A percentile compares a stretch with the other conserved stretches of the same genome.
phyloP scores from a whole-genome alignment of 768 basidiomycete species.

The Rubroboletus satanas region DNA sequence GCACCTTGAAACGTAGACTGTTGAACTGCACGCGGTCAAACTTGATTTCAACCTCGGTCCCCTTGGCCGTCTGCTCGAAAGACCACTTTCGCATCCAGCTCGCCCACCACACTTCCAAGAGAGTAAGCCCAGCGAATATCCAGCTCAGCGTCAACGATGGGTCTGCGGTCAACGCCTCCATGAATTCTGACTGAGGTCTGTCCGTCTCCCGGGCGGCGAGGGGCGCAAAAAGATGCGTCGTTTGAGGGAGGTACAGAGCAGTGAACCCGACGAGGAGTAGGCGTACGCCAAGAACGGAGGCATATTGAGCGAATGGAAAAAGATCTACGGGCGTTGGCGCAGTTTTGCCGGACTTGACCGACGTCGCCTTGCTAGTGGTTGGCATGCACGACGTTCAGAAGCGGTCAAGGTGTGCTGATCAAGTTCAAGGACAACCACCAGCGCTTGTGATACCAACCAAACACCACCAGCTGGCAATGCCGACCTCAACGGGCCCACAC shows the following conservation, averaged over 20 bases:
- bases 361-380: background rate
- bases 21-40: slow-evolving; percentile 41
- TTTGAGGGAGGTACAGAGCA: slow-evolving; percentile 68
- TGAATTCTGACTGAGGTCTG: slow-evolving; percentile 67
- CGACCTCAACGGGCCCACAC: background rate
- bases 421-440: background rate
- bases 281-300: slow-evolving; percentile 65
- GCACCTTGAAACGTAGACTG: slow-evolving; percentile 37
- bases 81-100: slow-evolving; percentile 61
- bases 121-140: slow-evolving; percentile 47
- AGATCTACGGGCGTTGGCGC: slow-evolving; percentile 7
- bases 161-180: slow-evolving; percentile 59
- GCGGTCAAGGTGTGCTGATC: background rate
- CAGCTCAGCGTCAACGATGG: slow-evolving; percentile 58
- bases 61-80: slow-evolving; percentile 39
- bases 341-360: background rate
- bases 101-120: slow-evolving; percentile 71
- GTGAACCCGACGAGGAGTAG: slow-evolving; percentile 61
- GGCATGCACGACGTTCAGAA: background rate
- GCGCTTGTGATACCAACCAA: background rate
- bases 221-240: slow-evolving; percentile 42
- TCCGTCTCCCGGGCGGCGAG: slow-evolving; percentile 39
- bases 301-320: slow-evolving; percentile 58
- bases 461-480: background rate
- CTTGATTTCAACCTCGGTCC: slow-evolving; percentile 41